These are phyloP conservation scores for Debaryomycetaceae sp. DNA, from an alignment of 1,139 yeast genomes.

Conservation along the genomic window DNA sequence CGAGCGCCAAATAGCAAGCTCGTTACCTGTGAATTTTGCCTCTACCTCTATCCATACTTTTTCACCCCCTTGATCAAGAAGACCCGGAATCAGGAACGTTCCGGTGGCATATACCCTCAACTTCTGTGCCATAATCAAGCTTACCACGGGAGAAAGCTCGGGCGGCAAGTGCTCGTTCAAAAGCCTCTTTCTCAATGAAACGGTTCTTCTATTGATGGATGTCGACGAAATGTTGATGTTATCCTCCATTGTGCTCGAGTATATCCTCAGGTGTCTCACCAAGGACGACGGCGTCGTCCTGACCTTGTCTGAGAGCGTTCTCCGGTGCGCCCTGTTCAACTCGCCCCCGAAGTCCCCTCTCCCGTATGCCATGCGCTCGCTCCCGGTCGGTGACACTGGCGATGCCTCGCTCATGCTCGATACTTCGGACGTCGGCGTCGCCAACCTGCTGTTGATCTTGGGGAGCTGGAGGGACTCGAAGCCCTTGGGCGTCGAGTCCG, in stretches of 20 bases:
- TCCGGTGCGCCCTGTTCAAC: slow-evolving; percentile 7
- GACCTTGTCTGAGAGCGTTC: slow-evolving; percentile 26
- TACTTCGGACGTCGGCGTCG: slow-evolving; percentile 1
- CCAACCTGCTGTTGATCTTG: slow-evolving; percentile 3
- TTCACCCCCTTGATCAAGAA: slow-evolving; percentile 12
- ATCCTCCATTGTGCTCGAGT: slow-evolving; percentile 17
- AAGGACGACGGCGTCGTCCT: slow-evolving; percentile 37
- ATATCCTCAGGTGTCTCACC: slow-evolving; percentile 36
- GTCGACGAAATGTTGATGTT: slow-evolving; percentile 13
- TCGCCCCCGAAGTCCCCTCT: neutral
- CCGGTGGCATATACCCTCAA: slow-evolving; percentile 39
- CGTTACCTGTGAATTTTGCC: slow-evolving; percentile 50
- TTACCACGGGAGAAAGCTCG: slow-evolving; percentile 41
- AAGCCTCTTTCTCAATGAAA: slow-evolving; percentile 18
- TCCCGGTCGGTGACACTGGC: slow-evolving; percentile 2
- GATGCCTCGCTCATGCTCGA: slow-evolving; percentile 2
- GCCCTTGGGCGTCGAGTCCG: neutral
- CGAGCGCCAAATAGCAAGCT: slow-evolving; percentile 47
- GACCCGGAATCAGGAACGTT: slow-evolving; percentile 21
- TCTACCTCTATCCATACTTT: slow-evolving; percentile 36
- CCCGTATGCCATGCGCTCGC: neutral
- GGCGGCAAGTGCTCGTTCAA: slow-evolving; percentile 31
- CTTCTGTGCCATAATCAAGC: slow-evolving; percentile 39
- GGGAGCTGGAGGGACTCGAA: slow-evolving; percentile 3
- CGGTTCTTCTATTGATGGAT: slow-evolving; percentile 11